A percentile compares a stretch with the other conserved stretches of the same genome.
Evolutionary conservation across 2,329 filamentous ascomycete genomes (phyloP).

Genomic region (Clonostachys rhizophaga): DNA sequence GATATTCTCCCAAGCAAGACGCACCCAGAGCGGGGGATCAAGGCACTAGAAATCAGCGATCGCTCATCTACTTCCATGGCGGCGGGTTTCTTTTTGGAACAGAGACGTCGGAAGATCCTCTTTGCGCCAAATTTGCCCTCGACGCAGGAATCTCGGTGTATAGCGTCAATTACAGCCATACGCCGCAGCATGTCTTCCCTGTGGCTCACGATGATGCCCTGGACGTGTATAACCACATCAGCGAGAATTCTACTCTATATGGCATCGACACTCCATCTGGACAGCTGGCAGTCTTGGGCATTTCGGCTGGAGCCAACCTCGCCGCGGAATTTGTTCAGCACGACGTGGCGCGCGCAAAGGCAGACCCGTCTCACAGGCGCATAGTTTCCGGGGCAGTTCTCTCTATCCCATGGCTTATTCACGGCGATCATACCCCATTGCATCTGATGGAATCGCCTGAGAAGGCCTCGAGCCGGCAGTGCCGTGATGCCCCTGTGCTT

Average conservation of each 20-base stretch:
- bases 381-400: constrained; percentile 38
- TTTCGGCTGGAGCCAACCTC: constrained; percentile 35
- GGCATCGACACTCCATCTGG: constrained; percentile 10
- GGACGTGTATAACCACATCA: constrained; percentile 44
- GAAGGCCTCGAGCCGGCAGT: constrained; percentile 28
- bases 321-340: constrained; percentile 15
- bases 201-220: constrained; percentile 41
- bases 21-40: background rate
- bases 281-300: constrained; percentile 26
- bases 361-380: background rate
- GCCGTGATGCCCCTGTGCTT: constrained; percentile 36
- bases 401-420: constrained; percentile 35
- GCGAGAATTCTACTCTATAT: constrained; percentile 27
- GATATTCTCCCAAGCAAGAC: background rate
- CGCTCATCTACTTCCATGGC: constrained; percentile 40
- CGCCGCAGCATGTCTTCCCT: constrained; percentile 40
- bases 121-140: constrained; percentile 35
- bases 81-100: constrained; percentile 48
- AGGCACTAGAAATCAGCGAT: constrained; percentile 4
- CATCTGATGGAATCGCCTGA: constrained; percentile 24
- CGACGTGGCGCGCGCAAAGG: background rate
- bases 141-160: constrained; percentile 32
- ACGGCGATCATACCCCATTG: constrained; percentile 14
- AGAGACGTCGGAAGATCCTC: constrained; percentile 39
- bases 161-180: constrained; percentile 48